Base-by-base conservation (phyloP, 78 protist species). In the Ministeria vibrans region DNA sequence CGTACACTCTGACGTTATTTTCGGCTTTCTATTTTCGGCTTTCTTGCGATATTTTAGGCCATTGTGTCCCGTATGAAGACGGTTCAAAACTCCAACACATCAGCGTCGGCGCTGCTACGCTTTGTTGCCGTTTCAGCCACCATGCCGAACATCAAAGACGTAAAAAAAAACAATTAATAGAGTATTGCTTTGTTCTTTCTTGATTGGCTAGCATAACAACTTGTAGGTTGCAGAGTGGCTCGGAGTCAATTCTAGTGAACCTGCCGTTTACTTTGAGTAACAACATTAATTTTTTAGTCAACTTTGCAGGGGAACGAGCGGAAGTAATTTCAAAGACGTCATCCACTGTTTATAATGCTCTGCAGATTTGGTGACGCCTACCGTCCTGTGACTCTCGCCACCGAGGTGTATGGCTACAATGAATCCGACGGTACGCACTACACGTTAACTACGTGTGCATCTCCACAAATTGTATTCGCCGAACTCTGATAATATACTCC, bases 51-150 rank as follows among this genome's bases (percentile, higher is more conserved):
- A n/a, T n/a, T n/a, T n/a, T n/a, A n/a, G n/a, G 91, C 88, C 28
- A 72, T 90, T 30, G 82, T 90, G 30, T 32, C 82, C 30, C 70
- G 93, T 45, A 63, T 63, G 71, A 63, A 63, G 49, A 59, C 82
- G 11, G 45, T 63, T 25, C 62, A 78, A 23, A 79, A 88, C 32
- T 86, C 90, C 27, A 98, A 96, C 85, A 32, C 82, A 28, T 69
- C 93, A 53, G 32, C 3, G 41, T 15, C 49, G 9, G 75, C 82
- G 6, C 39, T 25, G 30, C 25, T 84, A 39, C 82, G 91, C 2
- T 80, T 83, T 32, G 69, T 88, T 4, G 92, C 87, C n/a, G 70
- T 84, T 28, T 78, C 86, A 0, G 93, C 91, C 43, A 90, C 93
- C 7, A 83, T 89, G 23, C 81, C 90, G 7, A 89, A 89, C 46